Evolutionary conservation across 345 rosid species (phyloP), one percentile per base, ranked within the genome.

Genomic region (Eucalyptus victrix): DNA sequence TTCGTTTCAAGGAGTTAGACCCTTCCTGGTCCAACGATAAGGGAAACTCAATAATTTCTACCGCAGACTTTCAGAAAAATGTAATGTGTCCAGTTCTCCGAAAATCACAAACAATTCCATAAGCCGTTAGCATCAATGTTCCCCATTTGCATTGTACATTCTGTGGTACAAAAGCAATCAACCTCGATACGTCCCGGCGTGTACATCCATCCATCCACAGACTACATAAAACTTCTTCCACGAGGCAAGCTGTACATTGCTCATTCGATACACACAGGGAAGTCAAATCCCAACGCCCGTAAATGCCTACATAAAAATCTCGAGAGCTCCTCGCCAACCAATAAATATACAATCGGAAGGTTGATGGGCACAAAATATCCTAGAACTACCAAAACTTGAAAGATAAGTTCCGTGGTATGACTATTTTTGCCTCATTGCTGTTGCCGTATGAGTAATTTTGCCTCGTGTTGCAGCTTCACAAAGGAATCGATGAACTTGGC

Each of bases 401-500:
- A 28, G 30, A 37, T 16, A 40, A 76, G 83, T 23, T 40, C 83
- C 30, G 16, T 76, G 15, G 47, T 1, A 90, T 87, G 32, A 37
- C 23, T 12, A 88, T 37, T 42, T 30, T 28, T 16, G 51, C 30
- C 40, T 28, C 47, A 28, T 92, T 91, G 93, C 80, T 87, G 92
- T 88, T 89, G 72, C 83, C 90, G 92, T 81, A 93, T 87, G 93
- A 93, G 92, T 89, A 88, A 34, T 89, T 93, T 93, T 86, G 96
- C 94, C 90, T 67, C 91, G 69, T 26, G 88, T 89, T 96, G 96
- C 94, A 96, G 94, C 88, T 93, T 90, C 37, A 88, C 62, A 18
- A 96, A 89, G 53, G 90, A 83, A 65, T 67, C 80, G 14, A 90
- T 88, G 54, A 85, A 87, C 17, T 37, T 87, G 32, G 89, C 87